Evolutionary conservation across 106 monocot species (phyloP).

Genomic region (Acorus calamus): DNA sequence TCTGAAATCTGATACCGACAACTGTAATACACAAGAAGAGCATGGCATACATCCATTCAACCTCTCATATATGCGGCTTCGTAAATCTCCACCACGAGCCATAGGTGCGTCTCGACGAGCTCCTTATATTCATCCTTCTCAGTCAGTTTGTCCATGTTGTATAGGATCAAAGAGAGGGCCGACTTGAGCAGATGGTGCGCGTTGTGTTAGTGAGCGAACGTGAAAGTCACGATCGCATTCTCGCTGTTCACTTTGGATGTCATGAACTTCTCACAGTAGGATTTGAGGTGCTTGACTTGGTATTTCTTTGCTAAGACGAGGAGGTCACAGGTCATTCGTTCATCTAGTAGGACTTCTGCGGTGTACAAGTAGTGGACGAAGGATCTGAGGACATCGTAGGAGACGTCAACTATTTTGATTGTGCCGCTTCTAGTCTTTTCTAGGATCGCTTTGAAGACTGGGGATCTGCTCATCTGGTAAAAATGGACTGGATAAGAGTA

Average conservation of each 20-base stretch:
- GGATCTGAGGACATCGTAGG: constrained; percentile 66
- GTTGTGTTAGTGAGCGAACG: constrained; percentile 68
- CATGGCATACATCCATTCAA: no score
- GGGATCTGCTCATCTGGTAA: constrained; percentile 72
- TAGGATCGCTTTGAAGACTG: constrained; percentile 90
- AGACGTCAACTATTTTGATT: constrained; percentile 69
- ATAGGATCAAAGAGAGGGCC: constrained; percentile 53
- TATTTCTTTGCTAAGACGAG: constrained; percentile 81
- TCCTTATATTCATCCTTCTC: constrained; percentile 53
- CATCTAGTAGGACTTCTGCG: constrained; percentile 73
- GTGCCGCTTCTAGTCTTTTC: constrained; percentile 78
- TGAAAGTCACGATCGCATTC: constrained; percentile 56
- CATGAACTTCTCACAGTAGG: constrained; percentile 75
- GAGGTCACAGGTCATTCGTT: constrained; percentile 66
- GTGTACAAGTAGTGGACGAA: constrained; percentile 90
- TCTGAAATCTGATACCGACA: no score
- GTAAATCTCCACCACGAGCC: constrained; percentile 68
- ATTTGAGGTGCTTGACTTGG: constrained; percentile 86
- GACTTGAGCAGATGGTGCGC: constrained; percentile 60
- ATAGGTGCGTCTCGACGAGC: constrained; percentile 74
- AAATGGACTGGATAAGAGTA: background rate
- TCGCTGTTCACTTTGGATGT: no score
- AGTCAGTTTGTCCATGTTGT: constrained; percentile 62
- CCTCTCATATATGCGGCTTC: no score
- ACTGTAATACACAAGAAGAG: no score